Base-by-base conservation (phyloP, 139 green algal genomes). In the Limnomonas spitsbergensis region DNA sequence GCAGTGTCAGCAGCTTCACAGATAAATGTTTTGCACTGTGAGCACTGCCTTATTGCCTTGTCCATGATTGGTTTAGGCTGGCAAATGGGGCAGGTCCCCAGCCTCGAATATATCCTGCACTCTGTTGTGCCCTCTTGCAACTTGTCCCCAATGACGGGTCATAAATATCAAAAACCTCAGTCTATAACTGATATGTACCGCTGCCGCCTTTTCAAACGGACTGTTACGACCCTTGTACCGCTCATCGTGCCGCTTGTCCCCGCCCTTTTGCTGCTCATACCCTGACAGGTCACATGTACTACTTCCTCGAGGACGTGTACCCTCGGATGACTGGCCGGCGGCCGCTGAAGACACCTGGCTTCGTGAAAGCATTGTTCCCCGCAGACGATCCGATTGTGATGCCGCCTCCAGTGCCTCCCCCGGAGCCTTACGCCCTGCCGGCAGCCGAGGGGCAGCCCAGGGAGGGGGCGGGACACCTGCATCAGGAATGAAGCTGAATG, bases 291-390 rank as follows among this genome's bases (percentile, higher is more conserved):
- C 73, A 78, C 31, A 40, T 78, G 20, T 78, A 78, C 37, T 80
- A 80, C 53, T 80, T 73, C 7, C n/a, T 73, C 24, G 95, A 99
- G 82, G 96, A 99, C 80, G 95, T 99, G 40, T 99, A 99, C 78
- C 96, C 96, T 1, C 84, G 88, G 32, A 98, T 98, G 88, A 91
- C 88, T 35, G 89, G 90, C 0, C 80, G 92, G 38, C 84, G 93
- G 38, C 82, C 91, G 34, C 88, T 99, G 6, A 87, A 84, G 42
- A 98, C 94, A 7, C 95, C 95, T 0, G 83, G 70, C 37, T 61
- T 95, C 1, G 40, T 98, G 2, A 83, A 87, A 26, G 89, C 88
- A 26, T 78, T 97, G 38, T 56, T 54, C 37, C 34, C 37, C 26
- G n/a, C 69, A 56, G 20, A 42, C 20, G 20, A 47, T 29, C 37